phyloP scores from a whole-genome alignment of 2,329 filamentous ascomycete species.

The Cytospora piceae region DNA sequence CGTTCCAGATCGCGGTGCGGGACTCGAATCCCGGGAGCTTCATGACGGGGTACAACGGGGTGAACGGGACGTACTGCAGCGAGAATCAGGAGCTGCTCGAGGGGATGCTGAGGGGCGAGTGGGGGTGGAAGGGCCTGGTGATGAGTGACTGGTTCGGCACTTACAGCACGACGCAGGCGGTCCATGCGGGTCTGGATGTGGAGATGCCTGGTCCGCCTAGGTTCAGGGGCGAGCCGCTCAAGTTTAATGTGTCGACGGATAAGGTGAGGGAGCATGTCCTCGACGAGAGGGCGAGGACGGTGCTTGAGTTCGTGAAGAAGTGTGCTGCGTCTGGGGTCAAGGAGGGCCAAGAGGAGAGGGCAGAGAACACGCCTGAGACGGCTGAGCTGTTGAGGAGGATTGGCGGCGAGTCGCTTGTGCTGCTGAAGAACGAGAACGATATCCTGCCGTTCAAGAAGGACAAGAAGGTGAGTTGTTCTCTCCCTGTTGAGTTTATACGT shows the following conservation, averaged over 20 bases:
- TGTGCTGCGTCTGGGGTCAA: slow-evolving; percentile 57
- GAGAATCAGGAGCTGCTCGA: slow-evolving; percentile 57
- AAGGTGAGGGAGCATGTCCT: slow-evolving; percentile 60
- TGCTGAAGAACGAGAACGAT: slow-evolving; percentile 71
- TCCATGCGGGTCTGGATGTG: slow-evolving; percentile 57
- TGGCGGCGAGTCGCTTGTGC: slow-evolving; percentile 70
- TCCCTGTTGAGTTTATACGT: neutral
- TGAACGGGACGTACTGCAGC: slow-evolving; percentile 60
- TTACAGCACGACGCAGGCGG: slow-evolving; percentile 56
- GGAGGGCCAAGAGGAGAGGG: slow-evolving; percentile 57
- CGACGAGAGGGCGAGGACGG: slow-evolving; percentile 60
- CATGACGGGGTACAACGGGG: slow-evolving; percentile 64
- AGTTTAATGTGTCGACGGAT: slow-evolving; percentile 57
- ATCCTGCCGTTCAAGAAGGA: slow-evolving; percentile 66
- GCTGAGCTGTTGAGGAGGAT: slow-evolving; percentile 66
- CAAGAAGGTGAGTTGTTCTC: slow-evolving; percentile 50
- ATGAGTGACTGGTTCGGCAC: slow-evolving; percentile 66
- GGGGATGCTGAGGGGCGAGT: slow-evolving; percentile 57
- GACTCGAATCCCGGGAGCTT: slow-evolving; percentile 56
- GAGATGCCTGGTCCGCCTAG: slow-evolving; percentile 63
- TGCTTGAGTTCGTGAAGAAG: slow-evolving; percentile 64
- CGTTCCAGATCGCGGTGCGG: slow-evolving; percentile 60
- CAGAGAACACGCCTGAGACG: slow-evolving; percentile 63
- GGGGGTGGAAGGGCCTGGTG: slow-evolving; percentile 60
- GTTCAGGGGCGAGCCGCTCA: slow-evolving; percentile 55